Conservation (phyloP, 2,329 filamentous ascomycete species). For the Teratosphaeria pseudoeucalypti region DNA sequence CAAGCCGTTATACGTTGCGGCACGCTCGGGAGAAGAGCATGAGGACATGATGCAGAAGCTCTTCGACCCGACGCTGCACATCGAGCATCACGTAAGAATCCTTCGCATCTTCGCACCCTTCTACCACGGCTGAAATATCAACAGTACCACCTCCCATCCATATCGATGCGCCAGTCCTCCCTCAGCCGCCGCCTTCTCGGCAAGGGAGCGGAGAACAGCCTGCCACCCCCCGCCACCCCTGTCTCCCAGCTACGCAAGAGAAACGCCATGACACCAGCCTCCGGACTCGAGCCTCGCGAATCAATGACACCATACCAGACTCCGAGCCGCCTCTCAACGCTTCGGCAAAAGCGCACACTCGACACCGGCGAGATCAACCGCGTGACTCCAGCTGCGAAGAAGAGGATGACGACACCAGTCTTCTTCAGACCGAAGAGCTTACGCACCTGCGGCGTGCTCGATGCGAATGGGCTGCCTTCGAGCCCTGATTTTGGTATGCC, state of each 20-base stretch:
- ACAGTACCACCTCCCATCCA: slow-evolving; percentile 3
- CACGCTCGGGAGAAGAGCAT: slow-evolving; percentile 8
- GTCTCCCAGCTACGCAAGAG: slow-evolving; percentile 5
- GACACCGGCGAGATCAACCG: slow-evolving; percentile 3
- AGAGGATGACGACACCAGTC: slow-evolving; percentile 3
- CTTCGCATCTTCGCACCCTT: background rate
- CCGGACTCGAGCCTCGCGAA: slow-evolving; percentile 8
- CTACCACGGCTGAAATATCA: background rate
- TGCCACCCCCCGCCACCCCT: slow-evolving; percentile 17
- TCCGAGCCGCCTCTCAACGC: slow-evolving; percentile 3
- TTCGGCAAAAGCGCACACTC: slow-evolving; percentile 2
- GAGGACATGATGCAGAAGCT: slow-evolving; percentile 15
- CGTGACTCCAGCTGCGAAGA: background rate
- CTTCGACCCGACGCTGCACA: slow-evolving; percentile 18
- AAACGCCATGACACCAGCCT: slow-evolving; percentile 8
- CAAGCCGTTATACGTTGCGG: slow-evolving; percentile 14
- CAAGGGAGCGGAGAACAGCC: slow-evolving; percentile 3
- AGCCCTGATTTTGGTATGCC: slow-evolving; percentile 8
- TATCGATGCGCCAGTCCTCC: background rate
- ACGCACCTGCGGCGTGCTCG: slow-evolving; percentile 10
- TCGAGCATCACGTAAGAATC: slow-evolving; percentile 13
- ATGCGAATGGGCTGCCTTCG: slow-evolving; percentile 14
- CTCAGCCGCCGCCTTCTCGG: slow-evolving; percentile 6
- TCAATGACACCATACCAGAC: slow-evolving; percentile 10
- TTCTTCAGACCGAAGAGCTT: slow-evolving; percentile 10